Base-by-base conservation (phyloP, 176 grass and related monocot genomes). In the Neostapfia colusana region DNA sequence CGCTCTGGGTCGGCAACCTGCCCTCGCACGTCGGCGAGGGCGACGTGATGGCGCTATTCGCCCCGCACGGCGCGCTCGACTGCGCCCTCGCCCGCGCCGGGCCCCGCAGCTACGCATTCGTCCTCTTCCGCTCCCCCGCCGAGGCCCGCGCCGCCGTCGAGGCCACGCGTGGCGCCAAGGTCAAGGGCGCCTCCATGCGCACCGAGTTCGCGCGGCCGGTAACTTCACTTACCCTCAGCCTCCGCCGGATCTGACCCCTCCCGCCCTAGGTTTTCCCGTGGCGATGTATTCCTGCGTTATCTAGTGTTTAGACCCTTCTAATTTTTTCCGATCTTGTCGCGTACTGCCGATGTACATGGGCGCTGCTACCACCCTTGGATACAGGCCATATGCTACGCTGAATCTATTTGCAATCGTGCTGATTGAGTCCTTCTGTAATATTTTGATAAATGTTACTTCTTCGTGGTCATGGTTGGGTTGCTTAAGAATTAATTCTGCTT, bases 201-300 rank as follows among this genome's bases (percentile, higher is more conserved):
- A 82, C 79, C 60, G 88, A 98, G 85, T 89, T 92, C 41, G 79
- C 91, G 46, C 85, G 89, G 65, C 91, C 91, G 84, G 95, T 99
- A 88, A 74, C 25, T 8, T 25, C 4, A 73, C 15, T 0, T 6
- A 2, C 20, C 51, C 83, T 18, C 49, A 7, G 18, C 14, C 10
- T 46, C 31, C 18, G 20, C 53, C 3, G 54, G 75, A 83, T 83
- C 75, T 63, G 24, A 53, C 69, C 10, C 16, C 40, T 63, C 20
- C 16, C 18, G 4, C 12, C 16, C 55, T 49, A 15, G 56, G n/a
- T 63, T 64, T 26, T 1, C 6, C 35, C 11, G 1, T 34, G 7
- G 11, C 16, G 60, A 9, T 44, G 56, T 62, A 45, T 61, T 51
- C 57, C 70, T 37, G 26, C 16, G 62, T 42, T 42, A 63, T 1